These are phyloP conservation scores for Pythium dissimile DNA, from an alignment of 352 stramenopile genomes.

Conservation along the genomic window DNA sequence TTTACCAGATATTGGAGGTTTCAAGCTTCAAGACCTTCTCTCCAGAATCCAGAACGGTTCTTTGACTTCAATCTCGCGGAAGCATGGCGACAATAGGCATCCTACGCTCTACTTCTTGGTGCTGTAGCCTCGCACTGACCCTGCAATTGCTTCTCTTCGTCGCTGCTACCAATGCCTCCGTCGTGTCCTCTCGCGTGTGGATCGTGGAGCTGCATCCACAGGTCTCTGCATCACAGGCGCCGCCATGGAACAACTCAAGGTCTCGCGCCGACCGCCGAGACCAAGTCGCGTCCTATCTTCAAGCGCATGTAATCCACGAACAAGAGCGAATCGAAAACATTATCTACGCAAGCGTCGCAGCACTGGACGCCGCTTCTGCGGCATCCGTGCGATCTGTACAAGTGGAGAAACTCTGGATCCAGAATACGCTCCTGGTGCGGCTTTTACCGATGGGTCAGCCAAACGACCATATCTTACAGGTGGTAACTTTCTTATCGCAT, in stretches of 20 bases:
- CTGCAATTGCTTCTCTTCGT: too few relatives aligned
- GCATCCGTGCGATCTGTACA: background rate
- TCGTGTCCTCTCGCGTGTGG: conserved; percentile 9
- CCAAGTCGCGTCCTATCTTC: conserved; percentile 9
- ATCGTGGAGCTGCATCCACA: conserved; percentile 45
- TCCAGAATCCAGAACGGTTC: too few relatives aligned
- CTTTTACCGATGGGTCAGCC: background rate
- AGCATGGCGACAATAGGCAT: too few relatives aligned
- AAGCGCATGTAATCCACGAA: background rate
- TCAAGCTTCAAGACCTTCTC: too few relatives aligned
- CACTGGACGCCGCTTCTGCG: background rate
- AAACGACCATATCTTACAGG: background rate
- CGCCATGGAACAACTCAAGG: background rate
- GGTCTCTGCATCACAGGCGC: conserved; percentile 11
- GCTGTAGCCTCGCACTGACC: too few relatives aligned
- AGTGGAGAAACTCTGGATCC: conserved; percentile 46
- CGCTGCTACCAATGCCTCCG: background rate
- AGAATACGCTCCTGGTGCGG: conserved; percentile 52
- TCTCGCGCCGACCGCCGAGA: conserved; percentile 16
- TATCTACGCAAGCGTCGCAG: conserved; percentile 5
- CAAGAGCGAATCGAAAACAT: background rate
- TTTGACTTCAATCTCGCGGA: too few relatives aligned
- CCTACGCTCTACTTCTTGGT: too few relatives aligned
- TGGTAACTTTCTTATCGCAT: conserved; percentile 21
- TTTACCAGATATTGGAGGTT: too few relatives aligned